A percentile compares a stretch with the other conserved stretches of the same genome.
Evolutionary conservation across 2,329 filamentous ascomycete genomes (phyloP).

Genomic region (Cladosporium halotolerans): DNA sequence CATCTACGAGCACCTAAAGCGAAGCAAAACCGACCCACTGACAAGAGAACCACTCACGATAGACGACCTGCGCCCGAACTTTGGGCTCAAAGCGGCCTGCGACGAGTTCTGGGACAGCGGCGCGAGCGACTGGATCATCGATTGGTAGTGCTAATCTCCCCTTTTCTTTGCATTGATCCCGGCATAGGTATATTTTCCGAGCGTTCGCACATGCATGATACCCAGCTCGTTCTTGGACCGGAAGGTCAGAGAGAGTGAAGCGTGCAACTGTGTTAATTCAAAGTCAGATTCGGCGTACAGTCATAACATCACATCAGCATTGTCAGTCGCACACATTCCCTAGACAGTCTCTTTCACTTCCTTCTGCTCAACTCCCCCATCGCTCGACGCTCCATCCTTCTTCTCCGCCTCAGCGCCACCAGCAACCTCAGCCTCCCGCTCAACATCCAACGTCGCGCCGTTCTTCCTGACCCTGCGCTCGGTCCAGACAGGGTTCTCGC

Average conservation of each 20-base stretch:
- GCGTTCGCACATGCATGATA: no score
- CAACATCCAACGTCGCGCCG: conserved; percentile 17
- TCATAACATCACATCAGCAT: no score
- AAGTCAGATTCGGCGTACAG: no score
- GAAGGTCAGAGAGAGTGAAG: no score
- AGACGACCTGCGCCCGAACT: conserved; percentile 71
- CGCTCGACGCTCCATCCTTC: not conserved
- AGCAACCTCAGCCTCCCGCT: conserved; percentile 10
- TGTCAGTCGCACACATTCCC: no score
- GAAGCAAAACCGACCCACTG: conserved; percentile 70
- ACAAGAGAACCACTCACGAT: conserved; percentile 68
- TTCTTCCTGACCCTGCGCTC: conserved; percentile 21
- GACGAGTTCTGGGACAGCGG: conserved; percentile 79
- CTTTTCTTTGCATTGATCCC: no score
- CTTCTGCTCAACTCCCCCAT: not conserved
- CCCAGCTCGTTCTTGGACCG: no score
- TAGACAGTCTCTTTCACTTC: not conserved
- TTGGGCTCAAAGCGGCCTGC: conserved; percentile 73
- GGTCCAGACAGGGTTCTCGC: conserved; percentile 25
- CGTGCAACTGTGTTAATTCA: no score
- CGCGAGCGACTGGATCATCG: conserved; percentile 70
- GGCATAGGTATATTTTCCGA: no score
- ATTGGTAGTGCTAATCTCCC: conserved; percentile 20
- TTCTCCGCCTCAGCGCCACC: conserved; percentile 4
- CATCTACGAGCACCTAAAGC: conserved; percentile 77